Percentiles rank a stretch among this genome's conserved stretches.
Evolutionary conservation across 2,329 filamentous ascomycete genomes (phyloP).

Genomic region (Penicillium brasilianum): DNA sequence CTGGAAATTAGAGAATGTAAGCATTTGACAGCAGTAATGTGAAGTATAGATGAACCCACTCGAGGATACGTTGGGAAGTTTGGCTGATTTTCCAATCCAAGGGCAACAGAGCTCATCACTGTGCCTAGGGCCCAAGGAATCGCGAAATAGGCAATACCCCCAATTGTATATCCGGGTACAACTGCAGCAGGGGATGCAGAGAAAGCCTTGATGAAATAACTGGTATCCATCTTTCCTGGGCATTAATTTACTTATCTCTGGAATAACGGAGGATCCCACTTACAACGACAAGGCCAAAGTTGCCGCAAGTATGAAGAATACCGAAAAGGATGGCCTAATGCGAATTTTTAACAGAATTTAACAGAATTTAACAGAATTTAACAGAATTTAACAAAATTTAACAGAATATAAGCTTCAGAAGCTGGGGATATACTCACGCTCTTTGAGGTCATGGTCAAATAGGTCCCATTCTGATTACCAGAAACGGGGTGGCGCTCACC

Average conservation of each 20-base stretch:
- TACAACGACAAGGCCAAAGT: constrained; percentile 59
- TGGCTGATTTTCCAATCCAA: constrained; percentile 55
- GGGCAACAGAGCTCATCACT: constrained; percentile 55
- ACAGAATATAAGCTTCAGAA: accelerated
- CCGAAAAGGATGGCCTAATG: constrained; percentile 56
- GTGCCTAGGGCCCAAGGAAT: constrained; percentile 62
- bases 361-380: accelerated
- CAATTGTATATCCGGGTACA: constrained; percentile 58
- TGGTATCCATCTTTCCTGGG: constrained; percentile 54
- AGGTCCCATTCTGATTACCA: constrained; percentile 60
- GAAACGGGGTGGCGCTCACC: constrained; percentile 52
- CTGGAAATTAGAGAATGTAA: constrained; percentile 15
- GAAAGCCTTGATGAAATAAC: constrained; percentile 61
- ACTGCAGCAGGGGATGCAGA: constrained; percentile 54
- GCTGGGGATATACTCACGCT: constrained; percentile 44
- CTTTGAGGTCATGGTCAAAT: constrained; percentile 62
- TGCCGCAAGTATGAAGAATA: constrained; percentile 55
- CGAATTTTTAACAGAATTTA: background rate
- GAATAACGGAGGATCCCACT: constrained; percentile 15
- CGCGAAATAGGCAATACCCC: constrained; percentile 60
- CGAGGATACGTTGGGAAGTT: constrained; percentile 61
- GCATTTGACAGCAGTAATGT: background rate
- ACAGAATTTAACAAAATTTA: background rate
- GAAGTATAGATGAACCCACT: constrained; percentile 24
- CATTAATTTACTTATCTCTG: background rate